A percentile compares a stretch with the other conserved stretches of the same genome.
Evolutionary conservation across 306 rosid species (phyloP).

Genomic region (Castanea sativa): DNA sequence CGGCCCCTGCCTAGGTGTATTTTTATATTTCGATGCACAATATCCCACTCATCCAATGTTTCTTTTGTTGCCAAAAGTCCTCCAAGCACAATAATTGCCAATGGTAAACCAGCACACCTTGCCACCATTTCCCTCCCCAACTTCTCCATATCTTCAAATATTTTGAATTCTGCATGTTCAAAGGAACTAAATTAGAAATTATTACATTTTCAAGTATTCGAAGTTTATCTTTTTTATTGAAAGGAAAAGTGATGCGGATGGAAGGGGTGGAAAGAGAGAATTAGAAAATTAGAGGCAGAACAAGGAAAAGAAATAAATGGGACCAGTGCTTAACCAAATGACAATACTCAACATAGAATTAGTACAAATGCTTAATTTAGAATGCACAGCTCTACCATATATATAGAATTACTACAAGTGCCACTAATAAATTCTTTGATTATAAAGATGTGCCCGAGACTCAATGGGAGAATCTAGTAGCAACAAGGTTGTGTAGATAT

Average conservation of each 20-base stretch:
- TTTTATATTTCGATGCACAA: slow-evolving; percentile 20
- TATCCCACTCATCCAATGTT: slow-evolving; percentile 37
- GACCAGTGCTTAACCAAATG: too few species aligned
- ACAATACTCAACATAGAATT: too few species aligned
- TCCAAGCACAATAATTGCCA: slow-evolving; percentile 56
- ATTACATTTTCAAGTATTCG: background rate
- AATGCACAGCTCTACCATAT: too few species aligned
- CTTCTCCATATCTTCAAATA: slow-evolving; percentile 19
- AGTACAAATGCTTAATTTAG: too few species aligned
- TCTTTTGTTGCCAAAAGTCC: slow-evolving; percentile 52
- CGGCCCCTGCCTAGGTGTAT: slow-evolving; percentile 34
- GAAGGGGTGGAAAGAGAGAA: too few species aligned
- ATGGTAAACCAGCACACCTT: slow-evolving; percentile 53
- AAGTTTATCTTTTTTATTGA: background rate
- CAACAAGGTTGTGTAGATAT: too few species aligned
- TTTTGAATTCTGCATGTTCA: slow-evolving; percentile 23
- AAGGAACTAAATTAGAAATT: background rate
- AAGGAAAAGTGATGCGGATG: background rate
- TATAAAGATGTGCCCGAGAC: too few species aligned
- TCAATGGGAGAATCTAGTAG: too few species aligned
- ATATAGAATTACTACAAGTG: too few species aligned
- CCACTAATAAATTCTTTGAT: too few species aligned
- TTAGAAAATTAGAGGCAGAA: too few species aligned
- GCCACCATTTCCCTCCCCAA: slow-evolving; percentile 50
- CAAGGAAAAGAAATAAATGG: too few species aligned